phyloP scores from a whole-genome alignment of 495 filamentous ascomycete species.

The Massariosphaeria phaeospora region DNA sequence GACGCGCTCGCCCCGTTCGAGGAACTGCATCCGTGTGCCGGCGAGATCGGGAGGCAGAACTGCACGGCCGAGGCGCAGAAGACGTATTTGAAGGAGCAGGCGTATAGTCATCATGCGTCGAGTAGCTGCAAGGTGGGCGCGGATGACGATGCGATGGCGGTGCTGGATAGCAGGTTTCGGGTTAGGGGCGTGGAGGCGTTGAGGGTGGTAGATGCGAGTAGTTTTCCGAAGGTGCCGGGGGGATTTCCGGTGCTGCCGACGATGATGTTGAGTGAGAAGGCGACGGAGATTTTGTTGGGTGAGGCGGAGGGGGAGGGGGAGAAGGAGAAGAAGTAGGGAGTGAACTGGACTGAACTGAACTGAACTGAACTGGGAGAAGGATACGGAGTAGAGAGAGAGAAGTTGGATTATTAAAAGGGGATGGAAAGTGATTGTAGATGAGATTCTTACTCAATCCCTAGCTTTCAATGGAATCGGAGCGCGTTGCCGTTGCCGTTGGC shows the following conservation, averaged over 20 bases:
- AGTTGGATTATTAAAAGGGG: too few species aligned
- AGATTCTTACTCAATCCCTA: too few species aligned
- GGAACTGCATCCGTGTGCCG: slow-evolving; percentile 25
- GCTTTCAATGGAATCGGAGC: too few species aligned
- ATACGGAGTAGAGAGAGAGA: too few species aligned
- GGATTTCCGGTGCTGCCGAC: slow-evolving; percentile 20
- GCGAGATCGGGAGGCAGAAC: slow-evolving; percentile 23
- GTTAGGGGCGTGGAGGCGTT: slow-evolving; percentile 28
- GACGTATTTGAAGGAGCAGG: slow-evolving; percentile 30
- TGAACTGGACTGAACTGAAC: background rate
- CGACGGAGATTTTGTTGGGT: slow-evolving; percentile 1
- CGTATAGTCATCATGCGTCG: slow-evolving; percentile 24
- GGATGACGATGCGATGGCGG: slow-evolving; percentile 22
- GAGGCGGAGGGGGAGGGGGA: background rate
- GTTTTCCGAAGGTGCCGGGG: slow-evolving; percentile 29
- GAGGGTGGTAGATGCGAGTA: slow-evolving; percentile 33
- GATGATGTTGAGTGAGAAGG: slow-evolving; percentile 26
- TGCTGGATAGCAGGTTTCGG: slow-evolving; percentile 28
- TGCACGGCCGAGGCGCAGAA: slow-evolving; percentile 24
- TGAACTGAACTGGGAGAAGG: background rate
- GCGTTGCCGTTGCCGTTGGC: too few species aligned
- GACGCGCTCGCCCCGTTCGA: slow-evolving; percentile 19
- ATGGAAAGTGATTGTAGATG: too few species aligned
- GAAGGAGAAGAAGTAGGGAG: too few species aligned
- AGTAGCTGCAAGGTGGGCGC: slow-evolving; percentile 21